A percentile compares a stretch with the other conserved stretches of the same genome.
phyloP scores from a whole-genome alignment of 176 grass and related monocot genomes.

The Juncus effusus region DNA sequence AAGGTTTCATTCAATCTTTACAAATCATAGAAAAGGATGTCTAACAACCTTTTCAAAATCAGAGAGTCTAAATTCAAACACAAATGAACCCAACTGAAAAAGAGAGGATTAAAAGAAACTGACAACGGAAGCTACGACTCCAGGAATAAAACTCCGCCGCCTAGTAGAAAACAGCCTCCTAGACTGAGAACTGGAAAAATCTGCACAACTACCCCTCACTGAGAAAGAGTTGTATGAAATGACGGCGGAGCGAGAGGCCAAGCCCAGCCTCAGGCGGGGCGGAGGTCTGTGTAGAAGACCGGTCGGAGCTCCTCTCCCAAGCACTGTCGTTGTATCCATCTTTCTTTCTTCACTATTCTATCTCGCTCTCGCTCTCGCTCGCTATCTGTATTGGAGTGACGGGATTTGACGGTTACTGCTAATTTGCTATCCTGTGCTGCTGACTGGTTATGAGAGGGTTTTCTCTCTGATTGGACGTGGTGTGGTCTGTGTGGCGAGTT shows the following conservation, averaged over 20 bases:
- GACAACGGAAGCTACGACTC: conserved; percentile 47
- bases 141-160: conserved; percentile 24
- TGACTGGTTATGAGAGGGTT: no score
- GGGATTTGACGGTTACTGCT: no score
- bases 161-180: conserved; percentile 17
- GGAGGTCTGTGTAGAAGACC: conserved; percentile 16
- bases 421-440: no score
- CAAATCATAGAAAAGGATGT: not conserved
- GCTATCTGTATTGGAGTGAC: no score
- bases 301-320: conserved; percentile 21
- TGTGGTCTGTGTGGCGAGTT: no score
- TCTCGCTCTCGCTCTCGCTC: not conserved
- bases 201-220: conserved; percentile 3
- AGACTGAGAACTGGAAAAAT: not conserved
- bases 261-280: not conserved
- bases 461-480: no score
- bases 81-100: not conserved
- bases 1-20: not conserved
- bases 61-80: not conserved
- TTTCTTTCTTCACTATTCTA: conserved; percentile 1
- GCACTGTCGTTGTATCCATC: conserved; percentile 38
- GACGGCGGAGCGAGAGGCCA: conserved; percentile 17
- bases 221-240: conserved; percentile 26
- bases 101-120: not conserved
- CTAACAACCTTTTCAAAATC: no score